These are phyloP conservation scores for Pichia eremophila DNA, from an alignment of 805 yeast genomes.

Conservation along the genomic window DNA sequence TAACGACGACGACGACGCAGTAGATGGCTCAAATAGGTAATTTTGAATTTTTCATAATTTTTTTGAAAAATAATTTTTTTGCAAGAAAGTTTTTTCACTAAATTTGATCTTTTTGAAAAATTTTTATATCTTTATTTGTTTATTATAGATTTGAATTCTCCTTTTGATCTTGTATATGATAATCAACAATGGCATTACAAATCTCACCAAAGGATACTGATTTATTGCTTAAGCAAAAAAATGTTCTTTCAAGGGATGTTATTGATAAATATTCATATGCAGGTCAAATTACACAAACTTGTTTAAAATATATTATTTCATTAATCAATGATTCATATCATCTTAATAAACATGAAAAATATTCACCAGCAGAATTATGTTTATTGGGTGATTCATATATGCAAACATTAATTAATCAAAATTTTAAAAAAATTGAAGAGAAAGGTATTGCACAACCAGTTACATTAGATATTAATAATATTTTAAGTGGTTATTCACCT, in stretches of 20 bases:
- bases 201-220: slow-evolving; percentile 69
- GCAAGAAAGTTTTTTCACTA: neutral
- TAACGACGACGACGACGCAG: neutral
- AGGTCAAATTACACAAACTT: slow-evolving; percentile 82
- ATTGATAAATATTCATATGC: slow-evolving; percentile 81
- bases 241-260: slow-evolving; percentile 50
- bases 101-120: neutral
- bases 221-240: slow-evolving; percentile 61
- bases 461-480: slow-evolving; percentile 73
- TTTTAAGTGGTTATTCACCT: slow-evolving; percentile 75
- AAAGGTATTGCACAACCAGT: slow-evolving; percentile 94
- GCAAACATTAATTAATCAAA: slow-evolving; percentile 45
- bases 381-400: slow-evolving; percentile 72
- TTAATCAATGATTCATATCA: slow-evolving; percentile 73
- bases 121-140: neutral
- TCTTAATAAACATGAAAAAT: slow-evolving; percentile 36
- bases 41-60: neutral
- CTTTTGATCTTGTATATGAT: too few relatives aligned
- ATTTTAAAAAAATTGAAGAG: slow-evolving; percentile 63
- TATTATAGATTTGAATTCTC: too few relatives aligned
- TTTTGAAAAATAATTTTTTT: too few relatives aligned
- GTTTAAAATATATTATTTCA: slow-evolving; percentile 53
- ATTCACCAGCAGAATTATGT: slow-evolving; percentile 65
- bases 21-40: neutral
- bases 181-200: slow-evolving; percentile 53